Percentiles rank a stretch among this genome's conserved stretches.
Conservation (phyloP, 208 protist genomes). For the Leishmania martiniquensis region DNA sequence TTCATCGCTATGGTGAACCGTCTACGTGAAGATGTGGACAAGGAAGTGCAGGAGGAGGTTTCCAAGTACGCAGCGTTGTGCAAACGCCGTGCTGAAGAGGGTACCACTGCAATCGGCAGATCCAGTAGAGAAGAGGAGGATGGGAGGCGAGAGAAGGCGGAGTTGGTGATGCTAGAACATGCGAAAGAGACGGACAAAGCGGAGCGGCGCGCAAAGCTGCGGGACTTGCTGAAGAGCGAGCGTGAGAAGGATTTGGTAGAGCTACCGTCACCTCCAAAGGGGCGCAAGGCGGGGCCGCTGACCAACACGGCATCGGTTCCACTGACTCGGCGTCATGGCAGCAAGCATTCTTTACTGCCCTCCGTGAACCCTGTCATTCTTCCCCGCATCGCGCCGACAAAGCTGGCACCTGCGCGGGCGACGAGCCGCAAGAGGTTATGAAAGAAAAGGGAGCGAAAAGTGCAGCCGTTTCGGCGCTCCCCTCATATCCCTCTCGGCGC, state of each 20-base stretch:
- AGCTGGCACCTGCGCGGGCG: background rate
- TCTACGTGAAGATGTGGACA: constrained; percentile 76
- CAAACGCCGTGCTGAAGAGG: background rate
- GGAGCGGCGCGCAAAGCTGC: constrained; percentile 84
- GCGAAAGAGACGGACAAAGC: constrained; percentile 91
- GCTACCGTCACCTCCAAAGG: constrained; percentile 24
- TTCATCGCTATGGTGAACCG: constrained; percentile 77
- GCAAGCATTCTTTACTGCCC: constrained; percentile 7
- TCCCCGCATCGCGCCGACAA: constrained; percentile 6
- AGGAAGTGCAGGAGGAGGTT: constrained; percentile 59
- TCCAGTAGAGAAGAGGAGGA: constrained; percentile 61
- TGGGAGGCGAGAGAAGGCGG: constrained; percentile 61
- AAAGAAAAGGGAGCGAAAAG: background rate
- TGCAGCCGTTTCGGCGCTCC: background rate
- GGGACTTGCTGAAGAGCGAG: constrained; percentile 84
- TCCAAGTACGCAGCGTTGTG: constrained; percentile 34
- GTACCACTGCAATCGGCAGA: constrained; percentile 11
- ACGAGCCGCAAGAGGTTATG: constrained; percentile 3
- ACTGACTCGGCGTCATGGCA: background rate
- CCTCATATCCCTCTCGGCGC: background rate
- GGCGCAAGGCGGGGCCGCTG: constrained; percentile 8
- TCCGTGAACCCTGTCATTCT: background rate
- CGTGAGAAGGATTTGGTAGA: constrained; percentile 75
- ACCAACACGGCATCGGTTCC: background rate
- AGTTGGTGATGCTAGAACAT: constrained; percentile 76